Evolutionary conservation across 2,329 filamentous ascomycete genomes (phyloP), one percentile per base, ranked within the genome.

Genomic region (Parastagonospora avenae): DNA sequence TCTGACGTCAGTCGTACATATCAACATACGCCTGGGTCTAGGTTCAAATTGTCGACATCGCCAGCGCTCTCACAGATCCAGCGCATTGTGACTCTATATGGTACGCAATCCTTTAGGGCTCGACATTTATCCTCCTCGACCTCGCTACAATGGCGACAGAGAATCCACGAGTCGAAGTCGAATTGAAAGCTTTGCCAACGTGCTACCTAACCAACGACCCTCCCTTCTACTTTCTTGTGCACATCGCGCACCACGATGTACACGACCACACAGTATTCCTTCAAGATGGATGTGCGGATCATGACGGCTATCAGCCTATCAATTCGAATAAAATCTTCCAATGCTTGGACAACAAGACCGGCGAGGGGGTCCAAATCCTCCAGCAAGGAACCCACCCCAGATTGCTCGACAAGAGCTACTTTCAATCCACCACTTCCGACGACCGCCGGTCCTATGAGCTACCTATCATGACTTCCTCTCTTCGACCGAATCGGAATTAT

Each of bases 131-230:
- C n/a, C n/a, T n/a, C n/a, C n/a, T n/a, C n/a, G n/a, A n/a, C n/a
- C n/a, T n/a, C n/a, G 3, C 11, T 37, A 16, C 19, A 37, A 37
- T n/a, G 15, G 15, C 8, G 11, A 2, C 35, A 9, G 4, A n/a
- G 8, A 31, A 37, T 28, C 9, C 43, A 19, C 43, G 48, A 27
- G 31, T 37, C 15, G 40, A 43, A 16, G 40, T 38, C 33, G 33
- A 49, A 48, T 45, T 48, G 24, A 43, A 35, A 24, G 45, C 39
- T 52, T 11, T 39, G 43, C 9, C 29, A 32, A 48, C 40, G 16
- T 48, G 49, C 32, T 48, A 44, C 39, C 44, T 48, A 19, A 44
- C 49, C 14, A 52, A 52, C 39, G 45, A 48, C n/a, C 44, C 49
- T 31, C 38, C 40, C 14, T 48, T 48, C 44, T 42, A 43, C 38